A percentile compares a stretch with the other conserved stretches of the same genome.
Evolutionary conservation across 345 rosid species (phyloP).

Genomic region (Rubroshorea leprosula): DNA sequence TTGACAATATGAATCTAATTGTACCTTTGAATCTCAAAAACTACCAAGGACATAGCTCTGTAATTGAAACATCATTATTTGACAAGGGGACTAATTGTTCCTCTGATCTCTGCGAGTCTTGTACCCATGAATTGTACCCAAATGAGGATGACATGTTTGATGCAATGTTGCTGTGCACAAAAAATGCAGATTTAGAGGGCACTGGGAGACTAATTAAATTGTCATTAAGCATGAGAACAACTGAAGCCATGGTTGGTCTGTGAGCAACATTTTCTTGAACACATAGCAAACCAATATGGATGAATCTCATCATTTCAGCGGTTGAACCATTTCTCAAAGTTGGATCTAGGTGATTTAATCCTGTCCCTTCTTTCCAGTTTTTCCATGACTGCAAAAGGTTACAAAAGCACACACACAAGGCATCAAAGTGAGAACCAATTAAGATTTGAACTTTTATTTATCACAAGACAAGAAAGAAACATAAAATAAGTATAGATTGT

Average conservation of each 20-base stretch:
- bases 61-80: slow-evolving; percentile 22
- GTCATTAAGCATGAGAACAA: slow-evolving; percentile 13
- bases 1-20: neutral
- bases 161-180: slow-evolving; percentile 9
- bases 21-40: neutral
- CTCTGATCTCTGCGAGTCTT: neutral
- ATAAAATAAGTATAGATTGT: too few species aligned
- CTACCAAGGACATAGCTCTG: slow-evolving; percentile 18
- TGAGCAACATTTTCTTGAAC: slow-evolving; percentile 12
- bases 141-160: slow-evolving; percentile 7
- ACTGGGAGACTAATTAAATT: slow-evolving; percentile 5
- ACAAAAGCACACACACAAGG: neutral
- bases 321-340: slow-evolving; percentile 3
- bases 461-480: neutral
- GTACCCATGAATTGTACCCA: neutral
- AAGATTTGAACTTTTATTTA: neutral
- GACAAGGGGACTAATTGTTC: slow-evolving; percentile 3
- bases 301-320: slow-evolving; percentile 16
- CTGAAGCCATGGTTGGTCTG: slow-evolving; percentile 17
- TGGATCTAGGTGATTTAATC: slow-evolving; percentile 14
- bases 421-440: neutral
- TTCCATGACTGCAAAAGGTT: slow-evolving; percentile 20
- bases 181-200: slow-evolving; percentile 21
- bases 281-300: slow-evolving; percentile 18
- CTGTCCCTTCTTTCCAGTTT: slow-evolving; percentile 18